Base-by-base conservation (phyloP, 139 green algal species). In the Raphidocelis subcapitata region DNA sequence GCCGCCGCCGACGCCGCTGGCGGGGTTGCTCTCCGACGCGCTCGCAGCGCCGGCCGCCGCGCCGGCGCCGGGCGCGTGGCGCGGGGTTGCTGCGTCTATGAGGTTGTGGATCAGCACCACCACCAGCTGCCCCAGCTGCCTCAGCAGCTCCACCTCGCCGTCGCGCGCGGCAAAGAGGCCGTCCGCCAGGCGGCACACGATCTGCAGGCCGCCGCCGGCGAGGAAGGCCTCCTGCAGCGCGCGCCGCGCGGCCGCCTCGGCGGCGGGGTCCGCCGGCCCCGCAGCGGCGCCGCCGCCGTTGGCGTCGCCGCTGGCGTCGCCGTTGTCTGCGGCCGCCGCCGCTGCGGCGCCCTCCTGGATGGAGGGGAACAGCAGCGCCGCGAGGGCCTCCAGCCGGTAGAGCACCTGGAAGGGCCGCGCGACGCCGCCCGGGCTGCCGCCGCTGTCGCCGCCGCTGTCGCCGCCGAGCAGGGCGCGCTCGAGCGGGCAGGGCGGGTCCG, bases 311-410 rank as follows among this genome's bases (percentile, higher is more conserved):
- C 61, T 70, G 4, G 60, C 29, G 31, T 61, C 54, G 24, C 57
- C 31, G 2, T 46, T 63, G 52, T 61, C 67, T 54, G 66, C 69
- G 46, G 69, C 62, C 52, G 55, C 52, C 2, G 52, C 59, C 14
- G 55, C 62, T 21, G 49, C 26, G 26, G 36, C 54, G 20, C 18
- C 49, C 18, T 76, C 70, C 35, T 63, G 59, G 60, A 71, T 72
- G 2, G 77, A 72, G 1, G 85, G 85, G 47, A 83, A 78, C 61
- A 90, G 70, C 68, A 90, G 65, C 21, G 76, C 75, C 62, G 76
- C 79, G 3, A 90, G 80, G 0, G 82, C 85, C 74, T 91, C 81
- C 59, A 91, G 59, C 4, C n/a, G 67, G 74, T 91, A 91, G 24
- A 86, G 83, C 74, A 84, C 72, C 18, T 75, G 70, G 0, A 74